Conservation (phyloP, 345 rosid genomes). For the Conringia planisiliqua region DNA sequence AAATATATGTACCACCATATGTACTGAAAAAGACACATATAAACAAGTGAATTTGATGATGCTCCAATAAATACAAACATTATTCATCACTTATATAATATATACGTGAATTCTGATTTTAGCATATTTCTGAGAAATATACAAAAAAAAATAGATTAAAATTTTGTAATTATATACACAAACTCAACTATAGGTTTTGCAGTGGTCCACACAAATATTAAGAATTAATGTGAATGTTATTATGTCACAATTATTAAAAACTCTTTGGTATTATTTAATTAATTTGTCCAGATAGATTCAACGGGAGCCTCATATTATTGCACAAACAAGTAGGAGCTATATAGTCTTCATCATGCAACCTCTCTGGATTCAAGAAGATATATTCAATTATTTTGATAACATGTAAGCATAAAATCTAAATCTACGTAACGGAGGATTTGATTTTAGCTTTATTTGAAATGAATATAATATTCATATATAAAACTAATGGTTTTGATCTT, state of each 20-base stretch:
- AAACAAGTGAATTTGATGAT: too few relatives aligned
- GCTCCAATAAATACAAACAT: too few relatives aligned
- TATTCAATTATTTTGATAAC: not conserved
- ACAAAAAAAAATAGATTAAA: not conserved
- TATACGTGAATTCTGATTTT: not conserved
- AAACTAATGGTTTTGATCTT: not conserved
- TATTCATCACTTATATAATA: not conserved
- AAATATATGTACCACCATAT: too few relatives aligned
- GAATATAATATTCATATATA: not conserved
- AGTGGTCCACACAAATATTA: not conserved
- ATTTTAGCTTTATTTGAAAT: not conserved
- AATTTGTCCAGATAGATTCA: conserved; percentile 14
- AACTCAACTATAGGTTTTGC: not conserved
- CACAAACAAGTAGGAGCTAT: conserved; percentile 6
- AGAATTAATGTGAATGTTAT: not conserved
- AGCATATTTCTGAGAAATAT: not conserved
- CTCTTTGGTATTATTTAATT: not conserved
- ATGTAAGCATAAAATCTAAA: not conserved
- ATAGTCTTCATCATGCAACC: not conserved
- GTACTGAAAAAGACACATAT: too few relatives aligned
- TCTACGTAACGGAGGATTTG: conserved; percentile 12
- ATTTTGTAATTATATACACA: not conserved
- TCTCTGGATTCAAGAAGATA: not conserved
- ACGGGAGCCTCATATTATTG: not conserved
- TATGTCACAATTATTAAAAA: not conserved